Evolutionary conservation across 148 eudicot species (phyloP).

Genomic region (Silene latifolia): DNA sequence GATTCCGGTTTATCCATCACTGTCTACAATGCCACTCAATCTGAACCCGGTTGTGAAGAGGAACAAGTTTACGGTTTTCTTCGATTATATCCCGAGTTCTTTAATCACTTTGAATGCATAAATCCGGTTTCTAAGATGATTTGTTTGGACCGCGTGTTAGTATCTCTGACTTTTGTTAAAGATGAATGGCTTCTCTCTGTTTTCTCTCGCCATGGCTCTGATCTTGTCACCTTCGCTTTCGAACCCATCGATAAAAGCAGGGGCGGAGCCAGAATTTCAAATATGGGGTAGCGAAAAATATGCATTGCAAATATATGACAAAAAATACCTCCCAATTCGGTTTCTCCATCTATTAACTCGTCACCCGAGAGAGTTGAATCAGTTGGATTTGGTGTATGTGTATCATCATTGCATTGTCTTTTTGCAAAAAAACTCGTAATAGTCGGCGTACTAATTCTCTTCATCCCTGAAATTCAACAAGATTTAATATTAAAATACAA

Average conservation of each 20-base stretch:
- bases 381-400: no score
- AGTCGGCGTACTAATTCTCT: no score
- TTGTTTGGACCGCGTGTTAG: not conserved
- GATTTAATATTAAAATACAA: no score
- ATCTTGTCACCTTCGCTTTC: not conserved
- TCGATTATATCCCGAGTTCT: not conserved
- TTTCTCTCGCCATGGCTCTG: not conserved
- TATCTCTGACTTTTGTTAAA: not conserved
- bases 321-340: no score
- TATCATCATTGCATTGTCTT: no score
- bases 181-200: conserved; percentile 1
- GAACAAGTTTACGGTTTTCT: not conserved
- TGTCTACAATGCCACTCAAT: not conserved
- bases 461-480: no score
- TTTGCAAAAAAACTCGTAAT: no score
- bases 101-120: not conserved
- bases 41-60: not conserved
- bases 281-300: no score
- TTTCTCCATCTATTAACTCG: no score
- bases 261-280: no score
- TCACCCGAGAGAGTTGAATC: no score
- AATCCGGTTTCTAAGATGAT: not conserved
- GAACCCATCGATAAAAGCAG: not conserved
- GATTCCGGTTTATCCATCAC: not conserved
- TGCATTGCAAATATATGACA: no score